Conservation (phyloP, 352 stramenopile genomes). For the Phytophthora cactorum region DNA sequence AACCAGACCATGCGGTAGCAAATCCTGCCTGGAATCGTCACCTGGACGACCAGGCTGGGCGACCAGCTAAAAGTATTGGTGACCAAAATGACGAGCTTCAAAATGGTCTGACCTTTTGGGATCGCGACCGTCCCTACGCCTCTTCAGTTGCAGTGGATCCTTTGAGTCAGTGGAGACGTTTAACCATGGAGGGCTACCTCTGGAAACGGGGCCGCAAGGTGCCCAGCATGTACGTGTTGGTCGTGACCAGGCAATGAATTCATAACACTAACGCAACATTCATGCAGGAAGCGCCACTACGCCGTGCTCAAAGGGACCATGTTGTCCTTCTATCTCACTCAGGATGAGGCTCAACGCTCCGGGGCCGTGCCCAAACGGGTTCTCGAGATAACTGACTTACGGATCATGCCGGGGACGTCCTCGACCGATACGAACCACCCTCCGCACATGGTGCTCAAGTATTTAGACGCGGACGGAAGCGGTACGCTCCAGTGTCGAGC, state of each 20-base stretch:
- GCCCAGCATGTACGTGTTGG: slow-evolving; percentile 48
- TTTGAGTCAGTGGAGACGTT: slow-evolving; percentile 11
- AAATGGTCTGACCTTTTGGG: not conserved
- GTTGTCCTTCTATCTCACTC: slow-evolving; percentile 63
- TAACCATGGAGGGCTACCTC: slow-evolving; percentile 54
- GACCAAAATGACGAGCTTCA: not conserved
- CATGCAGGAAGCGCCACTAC: slow-evolving; percentile 67
- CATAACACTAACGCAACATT: not conserved
- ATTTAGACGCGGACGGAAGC: slow-evolving; percentile 38
- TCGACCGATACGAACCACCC: slow-evolving; percentile 16
- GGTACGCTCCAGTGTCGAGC: slow-evolving; percentile 59
- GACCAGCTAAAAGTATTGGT: slow-evolving; percentile 17
- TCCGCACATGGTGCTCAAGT: slow-evolving; percentile 34
- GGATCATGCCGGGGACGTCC: slow-evolving; percentile 10
- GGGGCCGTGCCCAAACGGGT: slow-evolving; percentile 58
- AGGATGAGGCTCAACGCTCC: slow-evolving; percentile 55
- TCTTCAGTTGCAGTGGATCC: slow-evolving; percentile 11
- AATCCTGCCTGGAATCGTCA: slow-evolving; percentile 3
- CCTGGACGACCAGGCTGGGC: slow-evolving; percentile 13
- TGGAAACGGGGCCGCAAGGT: slow-evolving; percentile 57
- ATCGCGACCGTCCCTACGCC: slow-evolving; percentile 2
- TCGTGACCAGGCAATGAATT: not conserved
- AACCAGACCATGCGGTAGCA: slow-evolving; percentile 14
- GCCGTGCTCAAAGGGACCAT: slow-evolving; percentile 83
- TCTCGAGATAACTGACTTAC: slow-evolving; percentile 61